Percentiles rank a stretch among this genome's conserved stretches.
phyloP scores from a whole-genome alignment of 2,329 filamentous ascomycete genomes.

The Thelonectria blattea region DNA sequence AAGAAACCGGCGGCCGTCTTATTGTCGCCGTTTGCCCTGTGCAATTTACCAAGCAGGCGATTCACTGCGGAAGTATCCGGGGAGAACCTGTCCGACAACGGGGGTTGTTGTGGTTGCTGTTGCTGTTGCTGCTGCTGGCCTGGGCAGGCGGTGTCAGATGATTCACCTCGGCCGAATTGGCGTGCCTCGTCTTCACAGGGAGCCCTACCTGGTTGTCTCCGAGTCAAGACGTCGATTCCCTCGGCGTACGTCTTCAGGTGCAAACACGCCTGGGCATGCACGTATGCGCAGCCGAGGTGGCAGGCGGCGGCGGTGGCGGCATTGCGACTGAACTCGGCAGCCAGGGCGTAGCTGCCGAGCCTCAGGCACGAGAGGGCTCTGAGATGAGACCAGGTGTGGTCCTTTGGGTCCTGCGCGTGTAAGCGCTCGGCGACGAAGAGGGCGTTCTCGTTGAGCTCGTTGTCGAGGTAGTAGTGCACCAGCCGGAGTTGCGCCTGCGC shows the following conservation, averaged over 20 bases:
- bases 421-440: slow-evolving; percentile 21
- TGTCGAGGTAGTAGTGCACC: slow-evolving; percentile 21
- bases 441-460: slow-evolving; percentile 21
- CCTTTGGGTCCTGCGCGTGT: slow-evolving; percentile 19
- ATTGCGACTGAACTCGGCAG: slow-evolving; percentile 14
- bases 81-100: slow-evolving; percentile 19
- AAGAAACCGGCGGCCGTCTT: slow-evolving; percentile 22
- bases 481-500: slow-evolving; percentile 13
- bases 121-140: neutral
- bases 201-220: slow-evolving; percentile 11
- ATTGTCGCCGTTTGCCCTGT: slow-evolving; percentile 26
- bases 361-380: slow-evolving; percentile 26
- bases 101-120: neutral
- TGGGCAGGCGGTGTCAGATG: slow-evolving; percentile 3
- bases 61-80: slow-evolving; percentile 24
- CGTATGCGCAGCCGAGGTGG: slow-evolving; percentile 27
- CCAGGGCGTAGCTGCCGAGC: slow-evolving; percentile 17
- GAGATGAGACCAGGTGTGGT: slow-evolving; percentile 27
- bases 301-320: slow-evolving; percentile 10
- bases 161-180: neutral
- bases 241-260: slow-evolving; percentile 21
- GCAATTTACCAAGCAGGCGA: slow-evolving; percentile 26
- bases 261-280: slow-evolving; percentile 27
- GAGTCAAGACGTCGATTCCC: slow-evolving; percentile 22
- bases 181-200: neutral